Base-by-base conservation (phyloP, 306 rosid genomes). In the Hippophae tibetana region DNA sequence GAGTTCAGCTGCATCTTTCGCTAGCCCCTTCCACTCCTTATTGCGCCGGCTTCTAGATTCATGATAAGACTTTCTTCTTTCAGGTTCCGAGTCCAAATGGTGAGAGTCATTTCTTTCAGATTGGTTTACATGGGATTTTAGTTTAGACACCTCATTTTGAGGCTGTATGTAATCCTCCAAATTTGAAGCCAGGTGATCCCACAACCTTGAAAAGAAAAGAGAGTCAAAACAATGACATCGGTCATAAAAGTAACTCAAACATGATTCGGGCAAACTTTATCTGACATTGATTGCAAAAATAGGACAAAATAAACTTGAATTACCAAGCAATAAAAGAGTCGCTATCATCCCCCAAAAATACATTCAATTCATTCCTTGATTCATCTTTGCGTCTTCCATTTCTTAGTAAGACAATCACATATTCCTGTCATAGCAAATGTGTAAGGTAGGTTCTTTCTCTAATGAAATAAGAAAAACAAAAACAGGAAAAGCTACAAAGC, bases 301-400 rank as follows among this genome's bases (percentile, higher is more conserved):
- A 8, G 26, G 8, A 14, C 58, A 56, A 18, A 42, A 40, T 42
- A 43, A 52, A 23, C 38, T 31, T 10, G 55, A 76, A 77, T 87
- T 88, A 93, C 99, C 99, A 93, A 40, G 94, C 76, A 47, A 86
- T 81, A 70, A 93, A 93, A 76, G 99, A 79, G 77, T 82, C 86
- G 57, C 82, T 82, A 76, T 93, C 89, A 60, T 86, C 94, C 50
- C 89, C 95, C 81, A 93, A 70, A 72, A 93, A 93, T 9, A 93
- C 97, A 61, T 77, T 79, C 69, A 93, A 70, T 82, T 80, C 97
- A 72, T 60, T 79, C 78, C 59, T 84, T 40, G 97, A 95, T 74
- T 84, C 88, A 56, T 84, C 97, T 78, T 84, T 93, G 70, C 76
- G 61, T 74, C 85, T 86, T 57, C 99, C 97, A 54, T 93, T 93